These are phyloP conservation scores for Rugonectria rugulosa DNA, from an alignment of 2,329 filamentous ascomycete genomes.

Conservation along the genomic window DNA sequence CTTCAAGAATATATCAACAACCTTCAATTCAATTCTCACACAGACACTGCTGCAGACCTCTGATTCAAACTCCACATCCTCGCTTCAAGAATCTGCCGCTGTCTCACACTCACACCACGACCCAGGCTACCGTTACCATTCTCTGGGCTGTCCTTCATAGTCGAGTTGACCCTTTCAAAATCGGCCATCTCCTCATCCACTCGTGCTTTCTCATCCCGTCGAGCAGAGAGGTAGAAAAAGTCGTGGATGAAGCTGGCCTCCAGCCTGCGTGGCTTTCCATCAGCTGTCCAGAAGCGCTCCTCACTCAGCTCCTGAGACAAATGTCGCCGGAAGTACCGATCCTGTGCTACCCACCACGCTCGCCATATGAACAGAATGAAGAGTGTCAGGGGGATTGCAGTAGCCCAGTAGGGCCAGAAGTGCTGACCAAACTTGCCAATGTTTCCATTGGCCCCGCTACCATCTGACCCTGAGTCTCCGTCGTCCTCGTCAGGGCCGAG, in stretches of 20 bases:
- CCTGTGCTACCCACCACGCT: slow-evolving; percentile 57
- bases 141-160: slow-evolving; percentile 20
- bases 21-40: too few species aligned
- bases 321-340: slow-evolving; percentile 55
- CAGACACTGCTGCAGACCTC: slow-evolving; percentile 17
- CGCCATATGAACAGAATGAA: slow-evolving; percentile 53
- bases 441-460: slow-evolving; percentile 5
- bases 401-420: slow-evolving; percentile 57
- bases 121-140: slow-evolving; percentile 5
- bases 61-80: slow-evolving; percentile 36
- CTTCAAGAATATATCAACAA: too few species aligned
- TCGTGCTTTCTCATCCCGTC: slow-evolving; percentile 41
- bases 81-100: slow-evolving; percentile 33
- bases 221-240: slow-evolving; percentile 51
- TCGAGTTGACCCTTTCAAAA: slow-evolving; percentile 30
- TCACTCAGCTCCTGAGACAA: slow-evolving; percentile 56
- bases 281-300: slow-evolving; percentile 56
- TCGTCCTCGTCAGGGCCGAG: slow-evolving; percentile 45
- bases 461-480: not conserved
- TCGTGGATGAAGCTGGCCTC: slow-evolving; percentile 53
- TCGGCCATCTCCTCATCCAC: slow-evolving; percentile 25
- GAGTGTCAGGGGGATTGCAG: slow-evolving; percentile 52
- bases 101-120: slow-evolving; percentile 26
- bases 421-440: slow-evolving; percentile 45
- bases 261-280: slow-evolving; percentile 51